phyloP scores from a whole-genome alignment of 1,284 basidiomycete species.

The Ceratobasidium sp. region DNA sequence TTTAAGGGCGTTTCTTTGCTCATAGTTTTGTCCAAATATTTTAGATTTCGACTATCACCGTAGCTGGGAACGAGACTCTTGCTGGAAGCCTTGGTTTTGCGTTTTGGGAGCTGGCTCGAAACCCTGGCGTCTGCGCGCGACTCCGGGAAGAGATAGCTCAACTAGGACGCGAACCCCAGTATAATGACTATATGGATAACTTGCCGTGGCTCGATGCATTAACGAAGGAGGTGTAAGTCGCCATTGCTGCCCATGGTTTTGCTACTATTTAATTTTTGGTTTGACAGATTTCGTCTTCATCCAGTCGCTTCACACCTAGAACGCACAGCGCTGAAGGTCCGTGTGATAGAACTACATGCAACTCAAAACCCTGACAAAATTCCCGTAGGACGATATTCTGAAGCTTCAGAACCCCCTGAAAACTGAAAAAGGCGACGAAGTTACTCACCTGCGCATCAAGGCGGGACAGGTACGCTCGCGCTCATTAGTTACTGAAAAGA shows the following conservation, averaged over 20 bases:
- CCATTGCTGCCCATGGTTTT: too few relatives aligned
- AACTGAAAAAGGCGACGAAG: constrained; percentile 46
- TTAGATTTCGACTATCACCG: too few relatives aligned
- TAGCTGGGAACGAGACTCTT: constrained; percentile 49
- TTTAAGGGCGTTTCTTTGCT: too few relatives aligned
- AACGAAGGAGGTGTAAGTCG: constrained; percentile 47
- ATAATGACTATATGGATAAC: constrained; percentile 55
- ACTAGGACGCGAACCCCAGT: constrained; percentile 57
- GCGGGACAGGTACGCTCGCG: too few relatives aligned
- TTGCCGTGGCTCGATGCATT: constrained; percentile 65
- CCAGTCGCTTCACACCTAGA: constrained; percentile 49
- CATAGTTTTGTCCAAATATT: too few relatives aligned
- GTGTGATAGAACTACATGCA: neutral
- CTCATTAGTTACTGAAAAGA: too few relatives aligned
- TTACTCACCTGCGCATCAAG: constrained; percentile 12
- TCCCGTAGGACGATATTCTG: constrained; percentile 47
- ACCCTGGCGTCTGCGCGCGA: constrained; percentile 59
- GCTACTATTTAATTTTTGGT: neutral
- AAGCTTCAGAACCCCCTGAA: constrained; percentile 48
- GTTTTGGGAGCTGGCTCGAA: constrained; percentile 64
- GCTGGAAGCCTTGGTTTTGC: constrained; percentile 49
- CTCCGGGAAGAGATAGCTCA: constrained; percentile 63
- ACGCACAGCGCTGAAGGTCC: constrained; percentile 22
- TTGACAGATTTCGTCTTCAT: constrained; percentile 48
- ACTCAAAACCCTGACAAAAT: neutral